Percentiles rank a stretch among this genome's conserved stretches.
These are phyloP conservation scores for Fusarium odoratissimum DNA, from an alignment of 2,329 filamentous ascomycete species.

Conservation along the genomic window DNA sequence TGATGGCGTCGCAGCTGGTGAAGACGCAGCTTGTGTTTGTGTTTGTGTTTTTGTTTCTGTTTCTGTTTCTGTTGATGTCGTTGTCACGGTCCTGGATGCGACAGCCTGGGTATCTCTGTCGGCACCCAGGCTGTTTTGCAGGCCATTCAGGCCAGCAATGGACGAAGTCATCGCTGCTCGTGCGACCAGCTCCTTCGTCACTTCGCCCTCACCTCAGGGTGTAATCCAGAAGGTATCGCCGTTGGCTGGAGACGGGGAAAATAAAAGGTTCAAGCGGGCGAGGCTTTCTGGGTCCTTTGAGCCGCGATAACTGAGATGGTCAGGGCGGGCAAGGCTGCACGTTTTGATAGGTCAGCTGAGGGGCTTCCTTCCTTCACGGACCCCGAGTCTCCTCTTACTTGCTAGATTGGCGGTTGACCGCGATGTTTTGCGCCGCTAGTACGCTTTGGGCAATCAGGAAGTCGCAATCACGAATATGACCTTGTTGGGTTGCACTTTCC, in stretches of 20 bases:
- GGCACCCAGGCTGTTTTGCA: slow-evolving; percentile 35
- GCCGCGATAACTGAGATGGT: slow-evolving; percentile 46
- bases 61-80: slow-evolving; percentile 12
- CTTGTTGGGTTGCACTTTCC: slow-evolving; percentile 1
- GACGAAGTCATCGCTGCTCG: slow-evolving; percentile 72
- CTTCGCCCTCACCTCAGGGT: slow-evolving; percentile 41
- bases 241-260: slow-evolving; percentile 41
- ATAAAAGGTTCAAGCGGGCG: slow-evolving; percentile 45
- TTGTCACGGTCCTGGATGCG: slow-evolving; percentile 31
- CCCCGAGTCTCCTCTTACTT: slow-evolving; percentile 38
- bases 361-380: slow-evolving; percentile 30
- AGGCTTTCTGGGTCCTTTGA: slow-evolving; percentile 46
- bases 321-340: slow-evolving; percentile 34
- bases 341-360: slow-evolving; percentile 38
- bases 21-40: slow-evolving; percentile 9
- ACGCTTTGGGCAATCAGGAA: slow-evolving; percentile 20
- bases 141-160: slow-evolving; percentile 55
- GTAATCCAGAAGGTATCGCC: slow-evolving; percentile 29
- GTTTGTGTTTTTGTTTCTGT: background rate
- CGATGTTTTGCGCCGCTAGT: slow-evolving; percentile 38
- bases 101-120: slow-evolving; percentile 41
- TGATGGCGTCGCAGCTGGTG: slow-evolving; percentile 14
- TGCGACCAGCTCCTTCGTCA: slow-evolving; percentile 68
- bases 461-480: slow-evolving; percentile 16
- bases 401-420: slow-evolving; percentile 19